A percentile compares a stretch with the other conserved stretches of the same genome.
Conservation (phyloP, 2,329 filamentous ascomycete species). For the Colletotrichum brevisporum region DNA sequence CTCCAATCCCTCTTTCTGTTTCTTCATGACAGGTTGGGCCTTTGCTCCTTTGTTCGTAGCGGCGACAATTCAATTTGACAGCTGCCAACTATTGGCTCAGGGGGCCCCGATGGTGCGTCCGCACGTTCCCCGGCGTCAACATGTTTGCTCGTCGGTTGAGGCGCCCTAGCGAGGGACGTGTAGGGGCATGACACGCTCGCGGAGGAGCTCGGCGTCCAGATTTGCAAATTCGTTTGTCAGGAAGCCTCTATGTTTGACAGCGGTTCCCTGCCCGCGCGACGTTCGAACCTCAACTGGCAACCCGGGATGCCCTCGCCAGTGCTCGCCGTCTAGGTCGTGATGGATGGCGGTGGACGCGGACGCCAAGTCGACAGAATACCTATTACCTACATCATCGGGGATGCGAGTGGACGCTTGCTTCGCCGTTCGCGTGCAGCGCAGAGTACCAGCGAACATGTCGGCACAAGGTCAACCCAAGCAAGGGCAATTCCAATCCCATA, state of each 20-base stretch:
- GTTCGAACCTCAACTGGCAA: conserved; percentile 4
- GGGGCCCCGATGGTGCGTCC: conserved; percentile 6
- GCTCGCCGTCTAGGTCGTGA: conserved; percentile 8
- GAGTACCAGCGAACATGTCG: conserved; percentile 24
- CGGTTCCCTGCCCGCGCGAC: conserved; percentile 15
- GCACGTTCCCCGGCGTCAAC: conserved; percentile 27
- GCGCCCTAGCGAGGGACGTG: conserved; percentile 10
- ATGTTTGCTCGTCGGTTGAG: conserved; percentile 24
- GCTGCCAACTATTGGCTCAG: conserved; percentile 21
- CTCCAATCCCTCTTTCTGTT: not conserved
- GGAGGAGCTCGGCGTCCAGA: conserved; percentile 11
- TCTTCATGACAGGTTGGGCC: not conserved
- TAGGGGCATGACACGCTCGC: not conserved
- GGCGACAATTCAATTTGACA: conserved; percentile 21
- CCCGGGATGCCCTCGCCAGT: conserved; percentile 28
- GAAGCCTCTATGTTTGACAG: not conserved
- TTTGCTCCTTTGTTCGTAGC: conserved; percentile 10
- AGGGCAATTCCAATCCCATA: conserved; percentile 7
- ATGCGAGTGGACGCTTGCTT: conserved; percentile 29
- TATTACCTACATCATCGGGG: conserved; percentile 21
- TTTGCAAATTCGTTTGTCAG: conserved; percentile 18
- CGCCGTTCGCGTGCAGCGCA: conserved; percentile 32
- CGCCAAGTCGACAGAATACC: conserved; percentile 24
- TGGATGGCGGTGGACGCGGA: conserved; percentile 33
- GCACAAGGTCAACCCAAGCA: conserved; percentile 21